Conservation (phyloP, 345 rosid species). For the Euphorbia lathyris region DNA sequence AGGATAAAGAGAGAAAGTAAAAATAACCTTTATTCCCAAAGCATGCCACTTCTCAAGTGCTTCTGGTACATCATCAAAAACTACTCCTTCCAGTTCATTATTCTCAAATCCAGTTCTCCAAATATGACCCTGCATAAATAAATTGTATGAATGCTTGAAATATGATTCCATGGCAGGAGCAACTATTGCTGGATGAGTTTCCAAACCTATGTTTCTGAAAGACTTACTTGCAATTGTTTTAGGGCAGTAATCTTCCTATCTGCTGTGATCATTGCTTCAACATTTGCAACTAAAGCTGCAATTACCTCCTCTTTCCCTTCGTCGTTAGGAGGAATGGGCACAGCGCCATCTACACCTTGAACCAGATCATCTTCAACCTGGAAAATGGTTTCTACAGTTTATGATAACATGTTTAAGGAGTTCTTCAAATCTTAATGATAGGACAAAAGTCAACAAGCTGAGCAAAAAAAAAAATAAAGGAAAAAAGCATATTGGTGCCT, state of each 20-base stretch:
- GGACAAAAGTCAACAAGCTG: neutral
- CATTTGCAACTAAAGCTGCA: conserved; percentile 79
- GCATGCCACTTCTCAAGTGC: conserved; percentile 86
- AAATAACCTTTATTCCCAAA: conserved; percentile 68
- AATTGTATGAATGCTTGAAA: conserved; percentile 11
- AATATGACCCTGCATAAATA: conserved; percentile 74
- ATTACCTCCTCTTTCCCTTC: conserved; percentile 76
- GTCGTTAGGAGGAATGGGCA: conserved; percentile 64
- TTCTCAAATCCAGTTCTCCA: conserved; percentile 86
- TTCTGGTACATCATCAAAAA: conserved; percentile 81
- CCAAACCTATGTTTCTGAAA: neutral
- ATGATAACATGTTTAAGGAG: neutral
- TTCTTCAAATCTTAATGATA: neutral
- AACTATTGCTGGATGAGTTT: neutral
- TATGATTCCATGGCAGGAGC: neutral
- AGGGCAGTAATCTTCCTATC: conserved; percentile 94
- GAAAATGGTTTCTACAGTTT: conserved; percentile 9
- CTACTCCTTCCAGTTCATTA: conserved; percentile 70
- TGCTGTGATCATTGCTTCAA: conserved; percentile 87
- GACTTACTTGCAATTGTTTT: conserved; percentile 82
- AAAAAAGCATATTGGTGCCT: no score
- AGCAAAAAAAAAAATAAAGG: neutral
- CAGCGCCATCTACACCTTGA: conserved; percentile 63
- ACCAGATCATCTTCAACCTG: conserved; percentile 77
- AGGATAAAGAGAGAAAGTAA: neutral